Percentiles rank a stretch among this genome's conserved stretches.
Evolutionary conservation across 352 stramenopile species (phyloP).

Genomic region (Pythium rhizo-oryzae): DNA sequence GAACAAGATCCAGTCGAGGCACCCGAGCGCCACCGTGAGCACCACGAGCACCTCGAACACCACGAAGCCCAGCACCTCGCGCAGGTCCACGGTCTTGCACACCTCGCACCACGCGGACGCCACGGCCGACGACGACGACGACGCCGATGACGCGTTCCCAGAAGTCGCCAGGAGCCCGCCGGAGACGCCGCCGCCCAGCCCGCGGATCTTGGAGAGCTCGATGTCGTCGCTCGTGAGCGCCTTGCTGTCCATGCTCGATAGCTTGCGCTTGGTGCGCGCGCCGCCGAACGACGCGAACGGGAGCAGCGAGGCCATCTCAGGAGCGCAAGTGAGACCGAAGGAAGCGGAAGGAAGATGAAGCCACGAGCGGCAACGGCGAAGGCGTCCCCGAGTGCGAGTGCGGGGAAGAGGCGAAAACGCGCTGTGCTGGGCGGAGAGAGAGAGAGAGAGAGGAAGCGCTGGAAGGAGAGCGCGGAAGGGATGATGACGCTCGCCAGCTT

Average conservation of each 20-base stretch:
- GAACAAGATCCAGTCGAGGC: conserved; percentile 33
- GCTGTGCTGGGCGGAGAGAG: background rate
- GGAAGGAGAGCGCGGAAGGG: background rate
- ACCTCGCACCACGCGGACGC: conserved; percentile 17
- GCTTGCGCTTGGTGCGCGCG: conserved; percentile 19
- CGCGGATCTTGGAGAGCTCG: conserved; percentile 7
- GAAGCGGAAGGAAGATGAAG: too few relatives aligned
- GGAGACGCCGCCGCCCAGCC: background rate
- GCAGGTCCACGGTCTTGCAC: conserved; percentile 25
- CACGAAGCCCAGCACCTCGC: conserved; percentile 32
- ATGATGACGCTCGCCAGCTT: background rate
- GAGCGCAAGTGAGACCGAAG: too few relatives aligned
- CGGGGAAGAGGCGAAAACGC: background rate
- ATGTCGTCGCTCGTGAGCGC: conserved; percentile 6
- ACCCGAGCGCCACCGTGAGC: conserved; percentile 30
- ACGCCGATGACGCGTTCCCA: background rate
- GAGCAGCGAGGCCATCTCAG: conserved; percentile 11
- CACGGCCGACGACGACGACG: conserved; percentile 1
- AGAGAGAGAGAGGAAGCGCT: background rate
- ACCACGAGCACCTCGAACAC: conserved; percentile 29
- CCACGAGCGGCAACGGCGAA: too few relatives aligned
- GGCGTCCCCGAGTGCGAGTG: background rate
- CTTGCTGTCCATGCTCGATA: conserved; percentile 18
- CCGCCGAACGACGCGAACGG: conserved; percentile 1
- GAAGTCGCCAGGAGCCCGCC: background rate